Base-by-base conservation (phyloP, 2,329 filamentous ascomycete species). In the Fusarium pseudonygamai region DNA sequence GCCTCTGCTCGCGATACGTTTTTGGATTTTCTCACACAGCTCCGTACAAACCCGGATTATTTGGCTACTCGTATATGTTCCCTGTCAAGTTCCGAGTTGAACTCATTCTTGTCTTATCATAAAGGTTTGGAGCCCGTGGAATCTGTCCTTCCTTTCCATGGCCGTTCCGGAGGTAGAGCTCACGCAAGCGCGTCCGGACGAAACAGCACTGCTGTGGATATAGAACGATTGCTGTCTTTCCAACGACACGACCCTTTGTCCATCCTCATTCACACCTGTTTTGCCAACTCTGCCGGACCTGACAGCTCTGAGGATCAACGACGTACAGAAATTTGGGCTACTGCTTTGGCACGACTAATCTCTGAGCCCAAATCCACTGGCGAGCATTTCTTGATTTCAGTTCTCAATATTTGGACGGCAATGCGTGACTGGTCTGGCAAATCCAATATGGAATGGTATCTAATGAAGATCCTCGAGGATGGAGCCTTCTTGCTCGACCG, bases 391-490 rank as follows among this genome's bases (percentile, higher is more conserved):
- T 87, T 98, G 65, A 92, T 93, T 72, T 92, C 93, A 53, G 90
- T 98, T 39, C 87, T 99, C 57, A 95, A 96, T 81, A 91, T 94
- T 64, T 98, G 95, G 93, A 91, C 93, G 58, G 88, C 91, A 63
- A 93, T 95, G 88, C 91, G 93, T 71, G 92, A 95, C 81, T 98
- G 96, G 95, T 93, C 94, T 45, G 94, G 94, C 64, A 95, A 93
- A 78, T 90, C 92, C 75, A 96, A 95, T 73, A 91, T 99, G 86
- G 95, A 98, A 83, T 93, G 94, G 83, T 98, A 96, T 81, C 89
- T 99, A 18, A 96, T 97, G 93, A 93, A 96, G 80, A 94, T 97
- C 68, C 89, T 99, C 37, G 94, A 97, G 82, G 93, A 97, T 77
- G 96, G 96, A 74, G 93, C 95, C 43, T 98, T 98, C 79, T 86